Evolutionary conservation across 2,329 filamentous ascomycete genomes (phyloP), one percentile per base, ranked within the genome.

Genomic region (Claviceps sp.): DNA sequence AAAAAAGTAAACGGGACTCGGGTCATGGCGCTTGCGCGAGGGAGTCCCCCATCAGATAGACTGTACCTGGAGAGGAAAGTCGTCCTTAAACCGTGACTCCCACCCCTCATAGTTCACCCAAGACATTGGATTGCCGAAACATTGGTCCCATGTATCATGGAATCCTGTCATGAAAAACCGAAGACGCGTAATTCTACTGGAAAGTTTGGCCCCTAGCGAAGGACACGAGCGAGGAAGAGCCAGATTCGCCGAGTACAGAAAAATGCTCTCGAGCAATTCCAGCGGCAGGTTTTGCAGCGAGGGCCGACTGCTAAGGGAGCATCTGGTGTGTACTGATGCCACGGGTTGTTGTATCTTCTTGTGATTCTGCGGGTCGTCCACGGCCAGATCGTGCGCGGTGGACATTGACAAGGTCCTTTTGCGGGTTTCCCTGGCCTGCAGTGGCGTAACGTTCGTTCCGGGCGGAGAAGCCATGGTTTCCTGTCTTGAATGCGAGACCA

Each of bases 231-330:
- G 67, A 0, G 75, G 69, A 1, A 81, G 65, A 49, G 71, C 67
- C 47, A 74, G 54, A 56, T 77, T 80, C 55, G 64, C 60, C 48
- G 75, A 78, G 50, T 73, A 62, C 55, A 75, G 62, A 50, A 79
- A 72, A 48, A 81, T 30, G 26, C 26, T 10, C 8, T 30, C 26
- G 26, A 30, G 26, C 26, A 30, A 30, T 10, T 30, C 26, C 26
- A 30, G 26, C 26, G 26, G 26, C 26, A 30, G 8, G 10, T 30
- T 30, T 30, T 30, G 26, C 26, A 30, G 26, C 26, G 26, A 30
- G 26, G 26, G 26, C 26, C 26, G 26, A 30, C 26, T 30, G 26
- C 26, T 77, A 30, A 55, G 11, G 81, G 67, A 22, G 80, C 65
- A 60, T 81, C 78, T 8, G 70, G 62, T 59, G 24, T 66, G 55